These are phyloP conservation scores for Pinguiococcus pyrenoidosus DNA, from an alignment of 108 stramenopile species.

Conservation along the genomic window DNA sequence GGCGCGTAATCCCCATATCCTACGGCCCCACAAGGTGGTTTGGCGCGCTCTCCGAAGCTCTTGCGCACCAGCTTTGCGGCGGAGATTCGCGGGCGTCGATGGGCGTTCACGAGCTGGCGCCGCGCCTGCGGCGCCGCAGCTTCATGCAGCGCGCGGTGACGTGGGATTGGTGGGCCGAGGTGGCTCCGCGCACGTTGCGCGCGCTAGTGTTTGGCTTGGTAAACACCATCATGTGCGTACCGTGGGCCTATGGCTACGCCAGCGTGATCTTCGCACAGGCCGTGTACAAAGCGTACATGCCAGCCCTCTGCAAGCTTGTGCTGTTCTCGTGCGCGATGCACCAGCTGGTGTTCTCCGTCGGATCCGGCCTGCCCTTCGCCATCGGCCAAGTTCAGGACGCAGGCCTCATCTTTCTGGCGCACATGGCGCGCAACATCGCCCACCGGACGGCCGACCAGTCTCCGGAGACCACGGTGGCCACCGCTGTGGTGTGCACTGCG, in stretches of 20 bases:
- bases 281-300: constrained; percentile 25
- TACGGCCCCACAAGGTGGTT: no score
- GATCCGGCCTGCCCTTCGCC: constrained; percentile 71
- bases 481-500: constrained; percentile 47
- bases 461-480: constrained; percentile 30
- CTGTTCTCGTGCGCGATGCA: constrained; percentile 69
- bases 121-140: no score
- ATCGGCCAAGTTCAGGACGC: constrained; percentile 95
- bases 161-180: no score
- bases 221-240: background rate
- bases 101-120: no score
- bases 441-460: constrained; percentile 29
- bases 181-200: no score
- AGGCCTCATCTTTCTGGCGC: constrained; percentile 79
- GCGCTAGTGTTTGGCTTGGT: no score
- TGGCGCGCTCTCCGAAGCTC: no score
- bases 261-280: background rate
- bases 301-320: constrained; percentile 38
- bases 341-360: constrained; percentile 69
- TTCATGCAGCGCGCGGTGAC: no score
- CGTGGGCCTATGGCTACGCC: background rate
- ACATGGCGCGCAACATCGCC: constrained; percentile 68
- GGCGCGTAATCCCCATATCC: no score
- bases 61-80: no score
- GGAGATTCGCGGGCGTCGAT: no score